Conservation (phyloP, 768 basidiomycete species). For the Cubamyces sp. region DNA sequence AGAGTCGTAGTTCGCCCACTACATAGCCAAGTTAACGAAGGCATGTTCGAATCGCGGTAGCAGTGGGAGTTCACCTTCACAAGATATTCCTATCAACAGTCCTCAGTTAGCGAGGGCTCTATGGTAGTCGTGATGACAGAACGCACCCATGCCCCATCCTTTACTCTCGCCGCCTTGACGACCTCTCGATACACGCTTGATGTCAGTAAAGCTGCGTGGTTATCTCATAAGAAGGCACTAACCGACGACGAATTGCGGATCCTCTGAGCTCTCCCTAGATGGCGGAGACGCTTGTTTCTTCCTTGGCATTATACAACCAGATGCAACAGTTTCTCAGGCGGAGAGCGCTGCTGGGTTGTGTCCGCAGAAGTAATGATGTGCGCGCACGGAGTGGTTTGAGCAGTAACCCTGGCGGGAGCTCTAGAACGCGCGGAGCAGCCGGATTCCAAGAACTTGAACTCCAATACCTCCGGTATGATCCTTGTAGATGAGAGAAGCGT, state of each 20-base stretch:
- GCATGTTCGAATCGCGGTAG: no score
- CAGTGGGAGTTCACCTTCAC: conserved; percentile 56
- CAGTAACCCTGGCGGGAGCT: no score
- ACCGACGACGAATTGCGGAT: conserved; percentile 26
- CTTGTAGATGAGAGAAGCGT: no score
- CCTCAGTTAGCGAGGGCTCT: background rate
- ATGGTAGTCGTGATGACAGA: background rate
- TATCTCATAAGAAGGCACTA: background rate
- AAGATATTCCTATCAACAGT: conserved; percentile 54
- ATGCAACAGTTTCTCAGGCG: background rate
- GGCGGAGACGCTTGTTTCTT: conserved; percentile 7
- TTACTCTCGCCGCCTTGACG: conserved; percentile 60
- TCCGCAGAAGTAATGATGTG: background rate
- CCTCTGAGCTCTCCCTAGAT: conserved; percentile 9
- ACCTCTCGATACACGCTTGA: conserved; percentile 45
- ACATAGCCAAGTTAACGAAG: background rate
- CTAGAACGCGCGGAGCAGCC: no score
- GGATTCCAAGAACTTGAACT: no score
- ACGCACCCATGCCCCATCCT: conserved; percentile 56
- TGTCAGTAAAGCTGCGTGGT: background rate
- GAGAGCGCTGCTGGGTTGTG: no score
- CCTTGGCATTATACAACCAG: conserved; percentile 7
- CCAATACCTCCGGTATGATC: no score
- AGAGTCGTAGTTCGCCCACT: conserved; percentile 72
- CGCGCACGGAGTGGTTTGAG: background rate